Evolutionary conservation across 192 early-diverging fungal species (phyloP), one percentile per base, ranked within the genome.

Genomic region (Lobosporangium transversale): DNA sequence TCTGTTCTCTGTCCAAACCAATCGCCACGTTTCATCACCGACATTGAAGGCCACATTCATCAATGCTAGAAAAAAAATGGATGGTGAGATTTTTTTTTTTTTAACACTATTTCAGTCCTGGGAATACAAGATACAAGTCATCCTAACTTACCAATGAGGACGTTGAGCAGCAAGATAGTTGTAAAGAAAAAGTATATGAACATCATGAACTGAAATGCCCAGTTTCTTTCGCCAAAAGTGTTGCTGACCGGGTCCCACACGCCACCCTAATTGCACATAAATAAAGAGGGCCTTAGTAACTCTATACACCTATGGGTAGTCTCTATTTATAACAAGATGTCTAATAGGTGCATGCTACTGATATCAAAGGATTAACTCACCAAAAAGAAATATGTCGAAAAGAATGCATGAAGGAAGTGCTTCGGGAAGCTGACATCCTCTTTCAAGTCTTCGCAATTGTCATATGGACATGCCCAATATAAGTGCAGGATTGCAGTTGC

Each of bases 121-220:
- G n/a, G n/a, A n/a, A n/a, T n/a, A n/a, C n/a, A n/a, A n/a, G n/a
- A n/a, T n/a, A n/a, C n/a, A n/a, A n/a, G n/a, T n/a, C n/a, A n/a
- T 7, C 40, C 31, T 26, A 6, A 18, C 62, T 56, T 70, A 70
- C 68, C 58, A 36, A 70, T 70, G 33, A 70, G 59, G 1, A 70
- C 59, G 21, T 70, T 70, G 2, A 70, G 59, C 52, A 70, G 27
- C 9, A 70, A 53, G 30, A 70, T 61, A 26, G 44, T 52, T 26
- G 68, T 62, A 40, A 70, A 70, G 43, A 62, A 62, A 31, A 70
- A 62, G 45, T 70, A 70, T 20, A 47, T 27, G 4, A 70, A 56
- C 68, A 70, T 62, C 43, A 70, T 44, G 1, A 36, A 42, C 1
- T 62, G 68, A 45, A 70, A 62, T 0, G 52, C 43, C 51, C 53